A percentile compares a stretch with the other conserved stretches of the same genome.
Evolutionary conservation across 2,329 filamentous ascomycete genomes (phyloP).

Genomic region (Colletotrichum sp.): DNA sequence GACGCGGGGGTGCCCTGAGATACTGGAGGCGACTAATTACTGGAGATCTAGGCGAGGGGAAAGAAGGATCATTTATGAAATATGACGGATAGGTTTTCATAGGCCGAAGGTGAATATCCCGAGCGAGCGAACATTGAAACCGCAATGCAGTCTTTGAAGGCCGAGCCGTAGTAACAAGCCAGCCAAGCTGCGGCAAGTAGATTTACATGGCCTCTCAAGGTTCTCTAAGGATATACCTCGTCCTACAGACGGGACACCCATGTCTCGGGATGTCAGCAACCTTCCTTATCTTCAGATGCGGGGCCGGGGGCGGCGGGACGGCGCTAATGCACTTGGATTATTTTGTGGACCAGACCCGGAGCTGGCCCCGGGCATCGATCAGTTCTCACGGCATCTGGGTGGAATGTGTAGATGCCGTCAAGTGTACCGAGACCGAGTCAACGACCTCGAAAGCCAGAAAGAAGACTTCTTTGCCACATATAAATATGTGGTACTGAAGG

Average conservation of each 20-base stretch:
- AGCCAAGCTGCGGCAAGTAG: neutral
- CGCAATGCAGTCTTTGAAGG: neutral
- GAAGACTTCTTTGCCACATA: neutral
- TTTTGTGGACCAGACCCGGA: neutral
- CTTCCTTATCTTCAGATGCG: neutral
- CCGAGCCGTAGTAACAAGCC: neutral
- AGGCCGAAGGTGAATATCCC: neutral
- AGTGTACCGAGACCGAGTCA: neutral
- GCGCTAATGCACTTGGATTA: constrained; percentile 2
- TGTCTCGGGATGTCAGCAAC: neutral
- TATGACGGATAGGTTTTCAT: neutral
- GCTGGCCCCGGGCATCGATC: neutral
- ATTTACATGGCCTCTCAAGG: neutral
- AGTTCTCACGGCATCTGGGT: neutral
- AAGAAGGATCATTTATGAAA: neutral
- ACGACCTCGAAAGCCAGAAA: fast-evolving
- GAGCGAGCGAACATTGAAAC: neutral
- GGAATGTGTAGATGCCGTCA: neutral
- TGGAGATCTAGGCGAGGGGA: neutral
- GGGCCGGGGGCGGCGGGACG: neutral
- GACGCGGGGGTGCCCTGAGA: constrained; percentile 37
- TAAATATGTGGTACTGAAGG: fast-evolving
- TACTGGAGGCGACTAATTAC: constrained; percentile 39
- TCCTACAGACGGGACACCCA: neutral
- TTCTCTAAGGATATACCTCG: fast-evolving